A percentile compares a stretch with the other conserved stretches of the same genome.
Conservation (phyloP, 176 grass and related monocot genomes). For the Pontederia paniculata region DNA sequence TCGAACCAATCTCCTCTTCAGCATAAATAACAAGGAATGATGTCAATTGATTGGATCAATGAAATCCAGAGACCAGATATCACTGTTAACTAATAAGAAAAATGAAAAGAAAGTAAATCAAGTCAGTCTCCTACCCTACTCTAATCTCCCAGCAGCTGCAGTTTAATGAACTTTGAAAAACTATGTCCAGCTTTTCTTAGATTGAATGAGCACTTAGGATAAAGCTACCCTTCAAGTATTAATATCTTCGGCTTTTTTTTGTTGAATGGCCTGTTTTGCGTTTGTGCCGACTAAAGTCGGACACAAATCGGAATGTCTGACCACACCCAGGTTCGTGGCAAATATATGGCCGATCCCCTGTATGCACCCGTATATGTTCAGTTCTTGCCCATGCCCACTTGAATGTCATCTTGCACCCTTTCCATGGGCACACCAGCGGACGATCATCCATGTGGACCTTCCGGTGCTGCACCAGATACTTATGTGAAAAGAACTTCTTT, state of each 20-base stretch:
- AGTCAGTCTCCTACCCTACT: conserved; percentile 4
- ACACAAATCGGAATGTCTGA: conserved; percentile 90
- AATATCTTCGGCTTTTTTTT: conserved; percentile 28
- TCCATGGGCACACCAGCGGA: conserved; percentile 68
- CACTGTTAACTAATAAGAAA: conserved; percentile 7
- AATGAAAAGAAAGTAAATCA: conserved; percentile 2
- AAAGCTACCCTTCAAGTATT: neutral
- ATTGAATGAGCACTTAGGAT: neutral
- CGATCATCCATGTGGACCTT: conserved; percentile 79
- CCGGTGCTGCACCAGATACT: conserved; percentile 66
- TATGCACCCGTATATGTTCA: conserved; percentile 85
- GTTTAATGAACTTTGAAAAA: neutral
- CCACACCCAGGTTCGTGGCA: conserved; percentile 58
- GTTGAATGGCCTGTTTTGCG: conserved; percentile 64
- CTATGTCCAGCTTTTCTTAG: conserved; percentile 1
- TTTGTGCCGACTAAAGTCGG: conserved; percentile 87
- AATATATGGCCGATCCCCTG: conserved; percentile 74
- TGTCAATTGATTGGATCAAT: conserved; percentile 13
- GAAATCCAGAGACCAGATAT: conserved; percentile 9
- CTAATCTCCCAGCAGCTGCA: neutral
- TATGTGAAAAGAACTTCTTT: conserved; percentile 90
- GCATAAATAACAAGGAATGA: neutral
- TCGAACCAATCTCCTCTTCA: too few species aligned
- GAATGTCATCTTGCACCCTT: conserved; percentile 74
- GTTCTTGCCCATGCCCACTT: conserved; percentile 97